These are phyloP conservation scores for Brassica balearica DNA, from an alignment of 441 rosid species.

Conservation along the genomic window DNA sequence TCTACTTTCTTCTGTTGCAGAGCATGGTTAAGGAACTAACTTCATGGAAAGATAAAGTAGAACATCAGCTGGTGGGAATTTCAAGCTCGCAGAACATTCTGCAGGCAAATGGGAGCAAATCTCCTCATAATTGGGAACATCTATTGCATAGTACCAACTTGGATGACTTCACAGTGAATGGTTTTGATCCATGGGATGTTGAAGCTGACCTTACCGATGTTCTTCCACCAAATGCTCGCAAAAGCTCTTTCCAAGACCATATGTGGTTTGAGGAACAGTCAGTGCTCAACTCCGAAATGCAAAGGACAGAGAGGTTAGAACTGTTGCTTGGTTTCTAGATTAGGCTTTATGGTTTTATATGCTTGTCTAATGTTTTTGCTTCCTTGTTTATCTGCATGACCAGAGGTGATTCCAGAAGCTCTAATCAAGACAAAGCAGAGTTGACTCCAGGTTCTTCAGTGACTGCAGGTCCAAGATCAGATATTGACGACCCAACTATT, in stretches of 20 bases:
- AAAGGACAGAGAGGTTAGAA: conserved; percentile 65
- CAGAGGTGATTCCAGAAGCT: conserved; percentile 58
- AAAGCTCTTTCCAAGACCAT: conserved; percentile 48
- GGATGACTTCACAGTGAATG: conserved; percentile 65
- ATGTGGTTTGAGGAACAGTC: conserved; percentile 56
- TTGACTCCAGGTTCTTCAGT: no score
- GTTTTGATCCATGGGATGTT: conserved; percentile 64
- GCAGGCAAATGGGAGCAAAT: conserved; percentile 62
- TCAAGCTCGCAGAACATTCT: conserved; percentile 60
- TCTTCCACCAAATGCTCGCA: conserved; percentile 51
- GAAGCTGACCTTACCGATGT: conserved; percentile 51
- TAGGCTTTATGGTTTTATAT: conserved; percentile 16
- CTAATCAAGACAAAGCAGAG: no score
- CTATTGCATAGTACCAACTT: conserved; percentile 70
- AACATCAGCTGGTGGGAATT: conserved; percentile 71
- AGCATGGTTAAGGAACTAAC: conserved; percentile 61
- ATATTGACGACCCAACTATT: no score
- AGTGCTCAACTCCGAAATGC: conserved; percentile 60
- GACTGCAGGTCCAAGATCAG: no score
- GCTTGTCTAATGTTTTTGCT: conserved; percentile 2
- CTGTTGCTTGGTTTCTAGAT: not conserved
- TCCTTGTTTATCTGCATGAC: conserved; percentile 40
- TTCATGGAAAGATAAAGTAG: conserved; percentile 71
- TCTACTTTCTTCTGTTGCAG: conserved; percentile 46
- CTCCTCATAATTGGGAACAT: conserved; percentile 82